These are phyloP conservation scores for Ogataea zsoltii DNA, from an alignment of 805 yeast species.

Conservation along the genomic window DNA sequence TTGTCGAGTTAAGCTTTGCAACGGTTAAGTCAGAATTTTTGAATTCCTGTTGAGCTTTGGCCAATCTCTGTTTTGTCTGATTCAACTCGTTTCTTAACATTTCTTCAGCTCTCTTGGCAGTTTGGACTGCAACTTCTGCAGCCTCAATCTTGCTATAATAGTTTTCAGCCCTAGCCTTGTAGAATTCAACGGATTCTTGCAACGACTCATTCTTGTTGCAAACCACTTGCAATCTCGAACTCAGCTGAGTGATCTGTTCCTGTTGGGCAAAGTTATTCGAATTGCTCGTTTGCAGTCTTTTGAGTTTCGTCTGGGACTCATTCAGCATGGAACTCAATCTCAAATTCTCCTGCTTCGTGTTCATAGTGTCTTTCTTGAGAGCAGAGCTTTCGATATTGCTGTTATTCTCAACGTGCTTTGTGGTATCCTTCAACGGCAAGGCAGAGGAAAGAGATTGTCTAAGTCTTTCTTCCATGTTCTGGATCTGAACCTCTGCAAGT, in stretches of 20 bases:
- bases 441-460: constrained; percentile 32
- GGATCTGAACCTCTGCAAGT: constrained; percentile 45
- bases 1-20: constrained; percentile 51
- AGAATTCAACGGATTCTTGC: constrained; percentile 54
- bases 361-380: constrained; percentile 25
- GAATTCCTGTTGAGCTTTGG: constrained; percentile 52
- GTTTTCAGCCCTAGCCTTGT: constrained; percentile 71
- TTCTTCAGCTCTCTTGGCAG: constrained; percentile 63
- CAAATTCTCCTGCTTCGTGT: constrained; percentile 35
- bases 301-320: constrained; percentile 36
- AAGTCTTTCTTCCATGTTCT: constrained; percentile 39
- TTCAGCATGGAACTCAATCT: constrained; percentile 36
- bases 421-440: constrained; percentile 33
- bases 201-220: constrained; percentile 58
- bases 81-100: constrained; percentile 50
- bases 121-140: constrained; percentile 71
- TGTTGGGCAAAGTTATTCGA: constrained; percentile 33
- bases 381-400: constrained; percentile 15
- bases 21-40: constrained; percentile 53
- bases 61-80: constrained; percentile 50
- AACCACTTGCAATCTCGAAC: constrained; percentile 57
- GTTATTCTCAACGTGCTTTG: constrained; percentile 15
- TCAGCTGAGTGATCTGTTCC: constrained; percentile 44
- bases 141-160: constrained; percentile 71
- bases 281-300: constrained; percentile 30